These are phyloP conservation scores for Rutstroemia sydowiana DNA, from an alignment of 2,329 filamentous ascomycete species.

Conservation along the genomic window DNA sequence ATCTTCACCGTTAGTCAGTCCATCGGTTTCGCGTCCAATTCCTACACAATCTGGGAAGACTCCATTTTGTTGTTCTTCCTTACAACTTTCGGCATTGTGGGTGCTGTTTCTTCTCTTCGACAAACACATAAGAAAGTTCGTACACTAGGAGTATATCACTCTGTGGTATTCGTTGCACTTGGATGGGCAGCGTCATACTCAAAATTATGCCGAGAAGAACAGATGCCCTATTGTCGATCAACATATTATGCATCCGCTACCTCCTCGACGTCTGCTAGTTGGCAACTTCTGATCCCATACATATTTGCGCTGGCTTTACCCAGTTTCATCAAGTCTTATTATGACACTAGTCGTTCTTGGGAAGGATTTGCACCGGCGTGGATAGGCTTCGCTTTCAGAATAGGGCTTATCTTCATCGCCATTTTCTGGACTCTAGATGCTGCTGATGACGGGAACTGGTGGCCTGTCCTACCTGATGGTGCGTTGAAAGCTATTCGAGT, in stretches of 20 bases:
- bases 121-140: slow-evolving; percentile 61
- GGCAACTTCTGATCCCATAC: slow-evolving; percentile 80
- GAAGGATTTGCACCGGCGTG: slow-evolving; percentile 78
- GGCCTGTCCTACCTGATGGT: slow-evolving; percentile 49
- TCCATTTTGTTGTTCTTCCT: slow-evolving; percentile 89
- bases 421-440: slow-evolving; percentile 85
- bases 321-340: slow-evolving; percentile 70
- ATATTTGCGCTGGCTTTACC: slow-evolving; percentile 66
- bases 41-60: slow-evolving; percentile 98
- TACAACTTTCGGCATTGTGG: slow-evolving; percentile 74
- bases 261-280: slow-evolving; percentile 85
- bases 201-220: slow-evolving; percentile 90
- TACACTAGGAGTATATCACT: slow-evolving; percentile 75
- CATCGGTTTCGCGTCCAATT: slow-evolving; percentile 93
- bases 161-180: slow-evolving; percentile 71
- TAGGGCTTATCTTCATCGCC: slow-evolving; percentile 67
- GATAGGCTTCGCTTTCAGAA: slow-evolving; percentile 73
- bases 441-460: slow-evolving; percentile 79
- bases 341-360: slow-evolving; percentile 75
- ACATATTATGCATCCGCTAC: slow-evolving; percentile 91
- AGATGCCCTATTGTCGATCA: slow-evolving; percentile 93
- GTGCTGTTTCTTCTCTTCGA: slow-evolving; percentile 67
- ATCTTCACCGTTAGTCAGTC: slow-evolving; percentile 81
- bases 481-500: slow-evolving; percentile 68
- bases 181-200: slow-evolving; percentile 79